Evolutionary conservation across 768 basidiomycete genomes (phyloP).

Genomic region (Daedaleopsis nitida): DNA sequence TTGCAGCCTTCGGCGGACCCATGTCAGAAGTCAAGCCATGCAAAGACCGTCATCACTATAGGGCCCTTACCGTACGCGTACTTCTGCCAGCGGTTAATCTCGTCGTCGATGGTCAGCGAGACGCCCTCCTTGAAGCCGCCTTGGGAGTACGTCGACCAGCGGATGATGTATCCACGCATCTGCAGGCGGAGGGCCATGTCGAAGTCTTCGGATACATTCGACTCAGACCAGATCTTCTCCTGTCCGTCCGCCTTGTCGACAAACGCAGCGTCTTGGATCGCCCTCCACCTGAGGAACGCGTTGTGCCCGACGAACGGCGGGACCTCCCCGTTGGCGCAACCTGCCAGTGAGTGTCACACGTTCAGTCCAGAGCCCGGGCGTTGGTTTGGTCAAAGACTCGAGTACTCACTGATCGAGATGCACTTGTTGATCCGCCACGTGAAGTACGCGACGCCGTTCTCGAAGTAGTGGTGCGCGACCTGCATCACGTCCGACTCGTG

Average conservation of each 20-base stretch:
- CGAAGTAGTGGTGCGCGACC: conserved; percentile 55
- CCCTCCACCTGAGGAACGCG: conserved; percentile 58
- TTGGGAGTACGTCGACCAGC: conserved; percentile 83
- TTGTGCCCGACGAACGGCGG: conserved; percentile 52
- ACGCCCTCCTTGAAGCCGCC: conserved; percentile 92
- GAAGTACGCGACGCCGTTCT: conserved; percentile 51
- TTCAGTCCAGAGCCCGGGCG: no score
- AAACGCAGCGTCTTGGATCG: conserved; percentile 55
- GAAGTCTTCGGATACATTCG: conserved; percentile 71
- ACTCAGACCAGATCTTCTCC: conserved; percentile 66
- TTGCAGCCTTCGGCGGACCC: conserved; percentile 52
- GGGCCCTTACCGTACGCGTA: conserved; percentile 65
- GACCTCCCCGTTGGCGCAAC: conserved; percentile 45
- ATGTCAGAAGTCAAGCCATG: background rate
- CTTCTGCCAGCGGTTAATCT: conserved; percentile 92
- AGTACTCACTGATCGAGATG: conserved; percentile 36
- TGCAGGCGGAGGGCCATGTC: conserved; percentile 67
- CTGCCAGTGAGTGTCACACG: conserved; percentile 12
- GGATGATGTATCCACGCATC: conserved; percentile 47
- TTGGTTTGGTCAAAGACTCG: background rate
- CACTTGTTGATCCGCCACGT: conserved; percentile 50
- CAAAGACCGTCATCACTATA: background rate
- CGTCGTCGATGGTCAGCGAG: conserved; percentile 85
- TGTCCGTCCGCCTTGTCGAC: conserved; percentile 52
- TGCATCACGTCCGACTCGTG: conserved; percentile 58